Evolutionary conservation across 441 rosid genomes (phyloP).

Genomic region (Cnidoscolus chayamansa): DNA sequence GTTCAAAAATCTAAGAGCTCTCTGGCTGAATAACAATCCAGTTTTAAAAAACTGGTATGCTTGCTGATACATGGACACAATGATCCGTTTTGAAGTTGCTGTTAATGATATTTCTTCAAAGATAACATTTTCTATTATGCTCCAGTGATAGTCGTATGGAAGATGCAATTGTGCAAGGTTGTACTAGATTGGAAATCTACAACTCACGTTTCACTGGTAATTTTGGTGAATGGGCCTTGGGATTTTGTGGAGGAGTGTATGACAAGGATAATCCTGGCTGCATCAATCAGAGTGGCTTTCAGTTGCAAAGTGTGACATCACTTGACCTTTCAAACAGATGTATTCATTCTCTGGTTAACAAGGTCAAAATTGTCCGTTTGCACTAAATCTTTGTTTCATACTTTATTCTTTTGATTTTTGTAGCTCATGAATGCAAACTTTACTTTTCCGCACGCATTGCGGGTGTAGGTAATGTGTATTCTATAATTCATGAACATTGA

Average conservation of each 20-base stretch:
- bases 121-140: constrained; percentile 26
- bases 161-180: constrained; percentile 53
- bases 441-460: neutral
- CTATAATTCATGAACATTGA: too few relatives aligned
- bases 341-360: constrained; percentile 59
- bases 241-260: constrained; percentile 66
- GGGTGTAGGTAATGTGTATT: neutral
- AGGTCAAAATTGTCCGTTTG: constrained; percentile 35
- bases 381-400: neutral
- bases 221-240: constrained; percentile 85
- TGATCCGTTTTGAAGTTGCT: constrained; percentile 3
- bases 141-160: constrained; percentile 47
- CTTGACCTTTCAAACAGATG: constrained; percentile 75
- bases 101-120: constrained; percentile 1
- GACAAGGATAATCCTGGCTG: constrained; percentile 61
- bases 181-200: constrained; percentile 74
- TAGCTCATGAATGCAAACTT: neutral
- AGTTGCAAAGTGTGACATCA: constrained; percentile 55
- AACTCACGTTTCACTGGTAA: constrained; percentile 67
- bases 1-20: constrained; percentile 62
- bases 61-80: constrained; percentile 19
- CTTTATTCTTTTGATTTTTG: neutral
- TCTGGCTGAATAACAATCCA: constrained; percentile 88
- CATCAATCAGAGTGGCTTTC: constrained; percentile 32
- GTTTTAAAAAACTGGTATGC: constrained; percentile 51